Base-by-base conservation (phyloP, 2,329 filamentous ascomycete species). In the Rutstroemia sydowiana region DNA sequence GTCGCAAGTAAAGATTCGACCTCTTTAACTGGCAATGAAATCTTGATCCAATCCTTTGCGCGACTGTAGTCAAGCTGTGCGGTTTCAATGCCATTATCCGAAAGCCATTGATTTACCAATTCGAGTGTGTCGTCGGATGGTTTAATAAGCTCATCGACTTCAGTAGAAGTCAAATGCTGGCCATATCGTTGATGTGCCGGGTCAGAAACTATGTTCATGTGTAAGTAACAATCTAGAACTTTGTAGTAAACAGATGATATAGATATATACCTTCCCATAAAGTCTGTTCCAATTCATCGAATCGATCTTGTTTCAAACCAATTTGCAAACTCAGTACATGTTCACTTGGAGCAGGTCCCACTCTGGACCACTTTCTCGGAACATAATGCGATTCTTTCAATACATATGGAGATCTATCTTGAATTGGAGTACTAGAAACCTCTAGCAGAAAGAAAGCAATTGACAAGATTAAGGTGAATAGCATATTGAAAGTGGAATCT, bases 1-100 rank as follows among this genome's bases (percentile, higher is more conserved):
- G 75, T 76, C 51, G 76, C 66, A 18, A 83, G 70, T 4, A 82
- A 71, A 21, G 68, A 66, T 61, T 82, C 78, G 1, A 74, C 72
- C 36, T 70, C 64, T 37, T 69, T 66, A 16, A 82, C 70, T 1
- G 78, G 74, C 8, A 82, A 64, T 31, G 71, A 66, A 5, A 81
- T 68, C 10, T 71, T 73, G 55, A 82, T 73, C 75, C 77, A 81
- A 58, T 82, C 78, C 60, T 75, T 76, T 32, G 78, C 75, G 0
- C 75, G 69, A 60, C 70, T 77, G 64, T 78, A 75, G 21, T 62
- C 60, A 6, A 71, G 56, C 26, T 66, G 61, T 13, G 68, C 62
- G 21, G 63, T 56, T 13, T 63, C 61, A 43, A 82, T 71, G 43
- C 72, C 77, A 63, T 78, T 73, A 55, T 75, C 74, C 21, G 64